A percentile compares a stretch with the other conserved stretches of the same genome.
Evolutionary conservation across 2,329 filamentous ascomycete species (phyloP).

Genomic region (Clarireedia monteithiana): DNA sequence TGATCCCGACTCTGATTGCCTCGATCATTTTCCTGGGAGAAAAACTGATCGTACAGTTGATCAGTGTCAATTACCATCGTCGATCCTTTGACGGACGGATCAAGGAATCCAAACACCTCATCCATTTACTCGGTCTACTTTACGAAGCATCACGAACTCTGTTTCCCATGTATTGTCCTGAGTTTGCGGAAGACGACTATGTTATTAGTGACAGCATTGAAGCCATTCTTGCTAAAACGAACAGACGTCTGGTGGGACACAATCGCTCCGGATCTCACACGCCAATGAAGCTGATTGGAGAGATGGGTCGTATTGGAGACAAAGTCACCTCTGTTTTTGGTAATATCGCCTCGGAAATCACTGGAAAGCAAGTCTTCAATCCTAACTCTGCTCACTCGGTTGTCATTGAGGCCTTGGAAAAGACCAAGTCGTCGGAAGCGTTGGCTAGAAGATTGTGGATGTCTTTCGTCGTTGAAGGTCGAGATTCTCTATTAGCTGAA

Average conservation of each 20-base stretch:
- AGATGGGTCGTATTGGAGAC: constrained; percentile 76
- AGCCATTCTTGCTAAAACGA: constrained; percentile 53
- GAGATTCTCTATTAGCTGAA: constrained; percentile 68
- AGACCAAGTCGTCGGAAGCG: constrained; percentile 77
- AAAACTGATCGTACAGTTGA: constrained; percentile 71
- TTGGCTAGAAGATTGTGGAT: constrained; percentile 93
- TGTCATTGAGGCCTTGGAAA: constrained; percentile 82
- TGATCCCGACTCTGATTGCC: constrained; percentile 60
- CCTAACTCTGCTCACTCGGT: constrained; percentile 84
- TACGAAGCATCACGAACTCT: constrained; percentile 84
- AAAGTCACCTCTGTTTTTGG: constrained; percentile 91
- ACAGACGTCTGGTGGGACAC: constrained; percentile 34
- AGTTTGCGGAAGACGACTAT: constrained; percentile 88
- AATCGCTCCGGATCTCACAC: constrained; percentile 54
- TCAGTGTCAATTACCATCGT: constrained; percentile 79
- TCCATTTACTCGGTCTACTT: constrained; percentile 72
- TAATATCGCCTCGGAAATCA: constrained; percentile 88
- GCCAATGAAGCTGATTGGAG: constrained; percentile 67
- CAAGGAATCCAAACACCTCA: constrained; percentile 80
- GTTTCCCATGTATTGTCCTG: constrained; percentile 86
- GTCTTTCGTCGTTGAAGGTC: constrained; percentile 91
- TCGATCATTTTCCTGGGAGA: constrained; percentile 67
- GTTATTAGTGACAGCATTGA: constrained; percentile 81
- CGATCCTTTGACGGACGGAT: constrained; percentile 77
- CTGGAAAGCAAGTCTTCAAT: constrained; percentile 92